A percentile compares a stretch with the other conserved stretches of the same genome.
phyloP scores from a whole-genome alignment of 1,284 basidiomycete genomes.

The Salmacisia buchloeana region DNA sequence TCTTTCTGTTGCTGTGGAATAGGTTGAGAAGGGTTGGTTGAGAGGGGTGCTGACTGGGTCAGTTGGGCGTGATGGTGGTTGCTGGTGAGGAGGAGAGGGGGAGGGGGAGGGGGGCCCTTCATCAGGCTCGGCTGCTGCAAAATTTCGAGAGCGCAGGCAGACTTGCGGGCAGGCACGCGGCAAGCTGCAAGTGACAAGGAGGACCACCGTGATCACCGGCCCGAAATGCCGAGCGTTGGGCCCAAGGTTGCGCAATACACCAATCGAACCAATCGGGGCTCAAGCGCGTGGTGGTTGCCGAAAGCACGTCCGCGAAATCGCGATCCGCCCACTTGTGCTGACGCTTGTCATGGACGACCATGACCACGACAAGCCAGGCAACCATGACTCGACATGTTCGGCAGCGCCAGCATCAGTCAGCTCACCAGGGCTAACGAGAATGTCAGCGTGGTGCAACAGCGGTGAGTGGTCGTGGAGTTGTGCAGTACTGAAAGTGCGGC shows the following conservation, averaged over 20 bases:
- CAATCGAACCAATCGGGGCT: too few species aligned
- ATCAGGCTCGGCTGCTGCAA: not conserved
- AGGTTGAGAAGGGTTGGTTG: not conserved
- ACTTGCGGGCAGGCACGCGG: too few species aligned
- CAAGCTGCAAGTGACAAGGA: too few species aligned
- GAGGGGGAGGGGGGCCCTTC: not conserved
- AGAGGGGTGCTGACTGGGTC: not conserved
- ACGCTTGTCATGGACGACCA: too few species aligned
- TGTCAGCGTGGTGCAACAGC: not conserved
- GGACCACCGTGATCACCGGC: too few species aligned
- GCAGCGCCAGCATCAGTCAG: not conserved
- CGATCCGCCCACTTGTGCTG: too few species aligned
- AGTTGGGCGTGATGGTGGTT: not conserved
- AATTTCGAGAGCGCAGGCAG: not conserved
- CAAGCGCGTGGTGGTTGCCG: too few species aligned
- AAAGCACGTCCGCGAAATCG: too few species aligned
- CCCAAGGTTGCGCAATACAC: too few species aligned
- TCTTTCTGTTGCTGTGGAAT: not conserved
- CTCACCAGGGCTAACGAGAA: not conserved
- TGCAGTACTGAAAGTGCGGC: not conserved
- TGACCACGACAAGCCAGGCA: not conserved
- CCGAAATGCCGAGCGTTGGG: too few species aligned
- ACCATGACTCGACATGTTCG: not conserved
- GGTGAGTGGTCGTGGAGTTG: not conserved
- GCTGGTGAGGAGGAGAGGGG: not conserved